These are phyloP conservation scores for Aspergillus uvarum DNA, from an alignment of 2,329 filamentous ascomycete genomes.

Conservation along the genomic window DNA sequence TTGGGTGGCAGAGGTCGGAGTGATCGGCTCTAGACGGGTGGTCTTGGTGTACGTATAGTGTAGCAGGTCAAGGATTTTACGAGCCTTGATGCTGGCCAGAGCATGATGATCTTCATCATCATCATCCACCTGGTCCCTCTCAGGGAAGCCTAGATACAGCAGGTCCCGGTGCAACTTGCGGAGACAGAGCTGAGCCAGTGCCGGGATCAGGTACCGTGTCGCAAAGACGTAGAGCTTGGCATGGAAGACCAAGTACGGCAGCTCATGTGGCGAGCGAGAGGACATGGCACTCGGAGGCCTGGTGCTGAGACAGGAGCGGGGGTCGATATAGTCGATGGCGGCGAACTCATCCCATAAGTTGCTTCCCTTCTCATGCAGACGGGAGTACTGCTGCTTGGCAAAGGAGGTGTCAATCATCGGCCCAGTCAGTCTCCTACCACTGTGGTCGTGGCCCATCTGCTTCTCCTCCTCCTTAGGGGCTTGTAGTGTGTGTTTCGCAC, in stretches of 20 bases:
- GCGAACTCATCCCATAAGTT: conserved; percentile 43
- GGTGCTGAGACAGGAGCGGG: conserved; percentile 15
- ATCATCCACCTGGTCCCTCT: conserved; percentile 16
- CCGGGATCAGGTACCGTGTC: conserved; percentile 43
- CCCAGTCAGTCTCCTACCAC: conserved; percentile 9
- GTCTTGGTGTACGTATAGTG: conserved; percentile 43
- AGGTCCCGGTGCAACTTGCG: conserved; percentile 42
- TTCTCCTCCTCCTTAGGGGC: not conserved
- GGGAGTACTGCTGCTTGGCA: conserved; percentile 34
- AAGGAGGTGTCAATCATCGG: conserved; percentile 39
- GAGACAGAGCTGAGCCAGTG: conserved; percentile 41
- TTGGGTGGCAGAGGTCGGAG: conserved; percentile 35
- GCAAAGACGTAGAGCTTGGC: conserved; percentile 47
- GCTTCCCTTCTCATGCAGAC: conserved; percentile 31
- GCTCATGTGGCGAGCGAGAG: conserved; percentile 19
- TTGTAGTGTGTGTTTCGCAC: not conserved
- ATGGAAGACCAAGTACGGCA: conserved; percentile 44
- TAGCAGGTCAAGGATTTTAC: conserved; percentile 40
- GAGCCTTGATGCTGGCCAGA: conserved; percentile 31
- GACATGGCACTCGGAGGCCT: conserved; percentile 12
- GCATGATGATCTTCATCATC: conserved; percentile 24
- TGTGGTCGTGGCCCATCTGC: not conserved
- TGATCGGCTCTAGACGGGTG: conserved; percentile 40
- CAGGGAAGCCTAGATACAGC: conserved; percentile 30
- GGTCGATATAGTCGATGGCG: conserved; percentile 36